phyloP scores from a whole-genome alignment of 257 asterid species.

The Salvia rosmarinus region DNA sequence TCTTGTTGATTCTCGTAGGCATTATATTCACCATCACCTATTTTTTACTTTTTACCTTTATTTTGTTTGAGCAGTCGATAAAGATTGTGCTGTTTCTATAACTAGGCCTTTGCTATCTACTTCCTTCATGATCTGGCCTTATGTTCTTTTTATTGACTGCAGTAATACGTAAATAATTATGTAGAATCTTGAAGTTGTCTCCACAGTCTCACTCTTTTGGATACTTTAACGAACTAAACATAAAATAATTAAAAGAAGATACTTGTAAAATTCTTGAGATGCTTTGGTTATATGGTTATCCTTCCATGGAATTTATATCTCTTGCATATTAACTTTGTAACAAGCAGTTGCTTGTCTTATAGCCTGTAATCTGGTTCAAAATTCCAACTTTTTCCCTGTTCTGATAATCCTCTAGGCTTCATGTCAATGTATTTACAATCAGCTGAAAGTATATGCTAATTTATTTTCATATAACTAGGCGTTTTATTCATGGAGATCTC shows the following conservation, averaged over 20 bases:
- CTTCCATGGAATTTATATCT: not conserved
- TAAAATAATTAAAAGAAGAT: not conserved
- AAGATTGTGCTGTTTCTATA: not conserved
- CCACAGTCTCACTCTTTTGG: not conserved
- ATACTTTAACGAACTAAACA: not conserved
- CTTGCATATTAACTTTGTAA: conserved; percentile 23
- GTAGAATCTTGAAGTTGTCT: conserved; percentile 17
- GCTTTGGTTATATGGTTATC: conserved; percentile 11
- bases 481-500: conserved; percentile 15
- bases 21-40: conserved; percentile 20
- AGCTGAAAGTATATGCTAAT: conserved; percentile 1
- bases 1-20: conserved; percentile 21
- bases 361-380: conserved; percentile 22
- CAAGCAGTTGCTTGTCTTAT: conserved; percentile 16
- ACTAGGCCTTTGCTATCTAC: conserved; percentile 4
- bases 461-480: not conserved
- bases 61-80: conserved; percentile 9
- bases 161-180: not conserved
- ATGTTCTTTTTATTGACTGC: conserved; percentile 3
- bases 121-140: conserved; percentile 7
- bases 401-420: not conserved
- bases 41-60: not conserved
- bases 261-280: conserved; percentile 8
- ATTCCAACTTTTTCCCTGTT: not conserved
- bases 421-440: conserved; percentile 1